Percentiles rank a stretch among this genome's conserved stretches.
Evolutionary conservation across 2,329 filamentous ascomycete species (phyloP).

Genomic region (Phaeoacremonium minimum): DNA sequence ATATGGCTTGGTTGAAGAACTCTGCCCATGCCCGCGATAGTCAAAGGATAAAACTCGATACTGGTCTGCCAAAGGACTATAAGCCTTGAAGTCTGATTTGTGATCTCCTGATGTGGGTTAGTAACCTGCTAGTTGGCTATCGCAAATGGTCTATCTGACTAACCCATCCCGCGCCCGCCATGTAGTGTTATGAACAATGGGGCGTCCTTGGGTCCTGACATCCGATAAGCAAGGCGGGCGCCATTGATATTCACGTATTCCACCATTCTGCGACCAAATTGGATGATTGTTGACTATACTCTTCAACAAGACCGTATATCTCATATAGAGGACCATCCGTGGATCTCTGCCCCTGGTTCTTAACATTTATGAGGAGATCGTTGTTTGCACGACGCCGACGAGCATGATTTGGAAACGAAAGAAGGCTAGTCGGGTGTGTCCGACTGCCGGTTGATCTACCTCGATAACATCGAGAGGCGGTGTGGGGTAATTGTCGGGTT

Average conservation of each 20-base stretch:
- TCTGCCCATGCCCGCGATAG: conserved; percentile 28
- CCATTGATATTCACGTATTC: conserved; percentile 25
- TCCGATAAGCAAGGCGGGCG: conserved; percentile 23
- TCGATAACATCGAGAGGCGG: neutral
- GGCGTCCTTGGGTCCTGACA: conserved; percentile 20
- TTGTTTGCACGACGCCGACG: neutral
- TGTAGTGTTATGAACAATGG: conserved; percentile 30
- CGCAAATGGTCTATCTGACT: neutral
- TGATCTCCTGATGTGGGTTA: conserved; percentile 22
- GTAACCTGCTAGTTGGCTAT: neutral
- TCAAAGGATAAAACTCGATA: conserved; percentile 29
- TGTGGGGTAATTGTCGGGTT: neutral
- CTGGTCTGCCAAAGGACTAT: conserved; percentile 18
- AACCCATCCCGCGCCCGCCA: conserved; percentile 29
- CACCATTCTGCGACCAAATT: conserved; percentile 2
- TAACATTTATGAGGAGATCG: neutral
- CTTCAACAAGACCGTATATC: neutral
- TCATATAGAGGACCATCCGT: neutral
- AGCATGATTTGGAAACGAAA: neutral
- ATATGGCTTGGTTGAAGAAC: conserved; percentile 26
- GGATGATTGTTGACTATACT: neutral
- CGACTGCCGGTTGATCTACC: neutral
- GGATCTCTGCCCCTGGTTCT: neutral
- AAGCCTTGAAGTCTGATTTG: conserved; percentile 25
- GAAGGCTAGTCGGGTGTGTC: neutral